Percentiles rank a stretch among this genome's conserved stretches.
These are phyloP conservation scores for Linnemannia exigua DNA, from an alignment of 192 early-diverging fungal species.

Conservation along the genomic window DNA sequence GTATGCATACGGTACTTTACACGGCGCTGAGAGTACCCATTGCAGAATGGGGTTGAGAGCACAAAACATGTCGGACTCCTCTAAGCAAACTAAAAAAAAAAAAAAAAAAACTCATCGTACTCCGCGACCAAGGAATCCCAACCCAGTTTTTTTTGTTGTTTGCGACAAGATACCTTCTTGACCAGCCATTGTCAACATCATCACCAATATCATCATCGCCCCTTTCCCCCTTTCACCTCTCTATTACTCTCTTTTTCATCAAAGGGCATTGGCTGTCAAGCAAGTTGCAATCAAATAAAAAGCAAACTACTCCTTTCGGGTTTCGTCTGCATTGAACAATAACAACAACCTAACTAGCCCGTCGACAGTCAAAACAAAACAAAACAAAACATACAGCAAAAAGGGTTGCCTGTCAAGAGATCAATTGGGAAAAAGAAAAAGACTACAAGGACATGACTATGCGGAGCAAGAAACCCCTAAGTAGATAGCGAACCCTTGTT, in stretches of 20 bases:
- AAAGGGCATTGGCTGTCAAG: background rate
- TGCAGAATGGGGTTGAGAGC: conserved; percentile 1
- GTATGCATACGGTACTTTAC: background rate
- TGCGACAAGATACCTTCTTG: too few relatives aligned
- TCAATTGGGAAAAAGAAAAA: background rate
- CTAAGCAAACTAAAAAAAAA: background rate
- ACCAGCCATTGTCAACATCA: background rate
- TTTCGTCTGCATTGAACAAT: background rate
- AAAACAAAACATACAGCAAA: background rate
- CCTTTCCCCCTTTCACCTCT: background rate
- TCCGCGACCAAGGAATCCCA: background rate
- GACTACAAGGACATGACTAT: background rate
- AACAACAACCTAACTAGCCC: background rate
- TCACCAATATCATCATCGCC: background rate
- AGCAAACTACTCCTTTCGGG: background rate
- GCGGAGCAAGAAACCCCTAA: background rate
- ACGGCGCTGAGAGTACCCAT: background rate
- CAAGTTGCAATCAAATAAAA: background rate
- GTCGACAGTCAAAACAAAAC: background rate
- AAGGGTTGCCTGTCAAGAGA: background rate
- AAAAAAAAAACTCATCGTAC: background rate
- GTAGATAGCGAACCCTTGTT: conserved; percentile 11
- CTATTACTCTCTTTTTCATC: background rate
- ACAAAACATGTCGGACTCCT: conserved; percentile 8
- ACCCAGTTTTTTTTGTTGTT: background rate